Evolutionary conservation across 1,284 basidiomycete species (phyloP).

Genomic region (Puccinia horiana): DNA sequence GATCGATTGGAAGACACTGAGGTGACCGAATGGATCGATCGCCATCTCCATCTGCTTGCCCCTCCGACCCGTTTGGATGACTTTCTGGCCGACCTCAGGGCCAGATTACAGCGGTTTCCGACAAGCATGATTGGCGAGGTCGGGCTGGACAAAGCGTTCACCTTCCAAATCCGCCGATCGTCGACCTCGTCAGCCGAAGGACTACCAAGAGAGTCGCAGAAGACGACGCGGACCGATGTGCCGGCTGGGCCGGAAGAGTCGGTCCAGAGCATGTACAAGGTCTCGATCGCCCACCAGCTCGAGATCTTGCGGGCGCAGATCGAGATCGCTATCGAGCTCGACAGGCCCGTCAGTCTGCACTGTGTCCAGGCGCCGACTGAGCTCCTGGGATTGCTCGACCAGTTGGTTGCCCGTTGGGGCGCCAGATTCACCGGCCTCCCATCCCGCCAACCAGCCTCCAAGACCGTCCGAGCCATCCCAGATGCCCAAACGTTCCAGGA

Average conservation of each 20-base stretch:
- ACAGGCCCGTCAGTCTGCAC: constrained; percentile 73
- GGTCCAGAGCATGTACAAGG: constrained; percentile 67
- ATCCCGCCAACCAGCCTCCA: too few relatives aligned
- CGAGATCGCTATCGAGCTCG: constrained; percentile 70
- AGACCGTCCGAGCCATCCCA: background rate
- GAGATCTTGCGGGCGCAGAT: constrained; percentile 73
- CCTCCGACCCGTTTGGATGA: constrained; percentile 66
- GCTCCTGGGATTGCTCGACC: constrained; percentile 66
- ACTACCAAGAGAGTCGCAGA: background rate
- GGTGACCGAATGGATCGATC: constrained; percentile 60
- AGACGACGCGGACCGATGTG: constrained; percentile 49
- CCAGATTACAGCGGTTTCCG: constrained; percentile 66
- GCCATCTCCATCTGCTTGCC: constrained; percentile 66
- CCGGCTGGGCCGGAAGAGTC: constrained; percentile 60
- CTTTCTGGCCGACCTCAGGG: constrained; percentile 65
- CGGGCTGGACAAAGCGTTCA: constrained; percentile 73
- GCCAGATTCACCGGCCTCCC: background rate
- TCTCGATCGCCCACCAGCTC: constrained; percentile 73
- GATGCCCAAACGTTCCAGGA: background rate
- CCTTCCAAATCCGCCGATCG: constrained; percentile 62
- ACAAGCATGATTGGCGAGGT: constrained; percentile 78
- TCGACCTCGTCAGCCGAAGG: background rate
- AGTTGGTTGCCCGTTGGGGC: constrained; percentile 32
- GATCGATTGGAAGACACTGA: constrained; percentile 56
- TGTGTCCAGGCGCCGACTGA: constrained; percentile 72